These are phyloP conservation scores for Tulasnella sp. DNA, from an alignment of 768 basidiomycete genomes.

Conservation along the genomic window DNA sequence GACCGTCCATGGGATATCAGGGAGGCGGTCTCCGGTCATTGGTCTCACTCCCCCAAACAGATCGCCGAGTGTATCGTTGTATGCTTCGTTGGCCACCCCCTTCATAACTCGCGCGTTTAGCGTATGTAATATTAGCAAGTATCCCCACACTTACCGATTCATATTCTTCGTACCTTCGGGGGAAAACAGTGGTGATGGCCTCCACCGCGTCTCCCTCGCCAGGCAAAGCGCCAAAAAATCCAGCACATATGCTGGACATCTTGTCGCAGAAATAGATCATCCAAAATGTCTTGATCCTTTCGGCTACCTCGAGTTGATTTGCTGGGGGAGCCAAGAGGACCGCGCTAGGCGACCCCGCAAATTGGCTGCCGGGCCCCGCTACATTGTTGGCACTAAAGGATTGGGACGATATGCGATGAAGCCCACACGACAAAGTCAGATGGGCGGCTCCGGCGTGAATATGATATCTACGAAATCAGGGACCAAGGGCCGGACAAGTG, in stretches of 20 bases:
- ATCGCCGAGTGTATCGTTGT: neutral
- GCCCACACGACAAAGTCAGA: constrained; percentile 66
- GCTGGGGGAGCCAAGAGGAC: neutral
- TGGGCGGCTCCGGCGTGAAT: constrained; percentile 61
- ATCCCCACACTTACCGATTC: neutral
- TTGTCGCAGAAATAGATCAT: constrained; percentile 22
- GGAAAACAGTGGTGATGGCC: constrained; percentile 8
- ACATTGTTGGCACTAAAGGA: neutral
- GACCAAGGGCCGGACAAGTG: neutral
- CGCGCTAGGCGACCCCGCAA: neutral
- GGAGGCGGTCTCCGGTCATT: neutral
- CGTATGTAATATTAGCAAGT: neutral
- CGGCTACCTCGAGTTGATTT: constrained; percentile 11
- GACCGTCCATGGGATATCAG: neutral
- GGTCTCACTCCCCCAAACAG: neutral
- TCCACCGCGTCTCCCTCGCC: constrained; percentile 6
- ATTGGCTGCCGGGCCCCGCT: neutral
- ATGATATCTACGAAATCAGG: constrained; percentile 16
- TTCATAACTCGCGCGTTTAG: neutral
- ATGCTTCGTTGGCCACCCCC: neutral
- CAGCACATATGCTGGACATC: neutral
- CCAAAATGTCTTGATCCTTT: constrained; percentile 27
- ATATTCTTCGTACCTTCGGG: constrained; percentile 11
- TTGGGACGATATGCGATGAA: constrained; percentile 34
- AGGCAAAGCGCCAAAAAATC: constrained; percentile 7